Evolutionary conservation across 495 filamentous ascomycete species (phyloP).

Genomic region (Darksidea phi): DNA sequence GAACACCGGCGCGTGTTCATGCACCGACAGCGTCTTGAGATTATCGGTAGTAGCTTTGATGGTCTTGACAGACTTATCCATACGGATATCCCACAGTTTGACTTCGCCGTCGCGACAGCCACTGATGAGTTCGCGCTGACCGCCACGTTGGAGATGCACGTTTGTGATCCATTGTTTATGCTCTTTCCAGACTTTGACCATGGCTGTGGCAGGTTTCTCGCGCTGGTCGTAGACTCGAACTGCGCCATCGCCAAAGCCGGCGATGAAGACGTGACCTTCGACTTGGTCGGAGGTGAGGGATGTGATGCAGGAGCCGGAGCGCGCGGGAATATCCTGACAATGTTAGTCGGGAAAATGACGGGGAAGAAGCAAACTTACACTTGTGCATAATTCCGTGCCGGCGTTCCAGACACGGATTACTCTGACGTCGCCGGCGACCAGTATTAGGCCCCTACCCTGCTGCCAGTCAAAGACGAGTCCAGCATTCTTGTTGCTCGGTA

Average conservation of each 20-base stretch:
- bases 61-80: constrained; percentile 69
- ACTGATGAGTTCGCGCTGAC: constrained; percentile 81
- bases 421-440: constrained; percentile 94
- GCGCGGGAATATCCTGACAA: constrained; percentile 79
- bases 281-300: constrained; percentile 95
- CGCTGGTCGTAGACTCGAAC: constrained; percentile 93
- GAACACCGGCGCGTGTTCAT: constrained; percentile 96
- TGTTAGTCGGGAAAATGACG: neutral
- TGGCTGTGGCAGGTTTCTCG: constrained; percentile 71
- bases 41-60: constrained; percentile 72
- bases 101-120: constrained; percentile 89
- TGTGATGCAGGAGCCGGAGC: constrained; percentile 93
- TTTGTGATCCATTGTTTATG: constrained; percentile 92
- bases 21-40: constrained; percentile 80
- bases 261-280: constrained; percentile 90
- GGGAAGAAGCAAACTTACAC: constrained; percentile 47
- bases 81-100: constrained; percentile 92
- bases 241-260: constrained; percentile 96
- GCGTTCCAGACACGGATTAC: constrained; percentile 97
- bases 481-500: constrained; percentile 87
- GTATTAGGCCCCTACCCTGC: constrained; percentile 87
- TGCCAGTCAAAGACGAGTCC: constrained; percentile 98
- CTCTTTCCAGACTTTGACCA: constrained; percentile 95
- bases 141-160: constrained; percentile 95
- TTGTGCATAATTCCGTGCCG: constrained; percentile 84